Evolutionary conservation across 2,329 filamentous ascomycete genomes (phyloP), one percentile per base, ranked within the genome.

Genomic region (Colletotrichum nymphaeae): DNA sequence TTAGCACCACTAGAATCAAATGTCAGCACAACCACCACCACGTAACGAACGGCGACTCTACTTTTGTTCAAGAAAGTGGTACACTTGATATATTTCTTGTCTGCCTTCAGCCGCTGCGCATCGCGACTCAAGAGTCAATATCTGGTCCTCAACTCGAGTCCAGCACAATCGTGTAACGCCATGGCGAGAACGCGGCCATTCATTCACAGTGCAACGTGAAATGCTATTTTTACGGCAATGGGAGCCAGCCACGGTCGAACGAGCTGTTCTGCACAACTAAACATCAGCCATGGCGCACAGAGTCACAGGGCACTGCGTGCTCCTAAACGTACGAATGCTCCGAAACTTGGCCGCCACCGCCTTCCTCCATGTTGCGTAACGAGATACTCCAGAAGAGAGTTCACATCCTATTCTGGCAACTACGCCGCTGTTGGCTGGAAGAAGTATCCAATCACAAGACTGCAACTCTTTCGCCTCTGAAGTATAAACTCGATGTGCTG

Each of bases 301-400:
- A 19, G 52, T 30, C 42, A 28, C 16, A 12, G 53, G 11, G 52
- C 22, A 26, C 26, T 37, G 22, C 55, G 37, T 42, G 6, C 24
- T 35, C 28, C 35, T 58, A 63, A 60, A 59, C 49, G 67, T 28
- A 55, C 57, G 30, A 49, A 52, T 62, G 9, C 30, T 62, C 57
- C 57, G n/a, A 52, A 14, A n/a, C n/a, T n/a, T 49, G 35, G 63
- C 46, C 26, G 56, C 30, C 24, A n/a, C 26, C n/a, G 57, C 32
- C 22, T 53, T 35, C 35, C 16, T 26, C 63, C 24, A 42, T 24
- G 63, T 8, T 26, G n/a, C 22, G 59, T 28, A 28, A 26, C 16
- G n/a, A 24, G 12, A 30, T 26, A 30, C 22, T 30, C 22, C 35
- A 46, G 52, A n/a, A 62, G 16, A 53, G 16, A 11, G 37, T 22